Evolutionary conservation across 2,329 filamentous ascomycete genomes (phyloP).

Genomic region (Sporothrix variecibatus): DNA sequence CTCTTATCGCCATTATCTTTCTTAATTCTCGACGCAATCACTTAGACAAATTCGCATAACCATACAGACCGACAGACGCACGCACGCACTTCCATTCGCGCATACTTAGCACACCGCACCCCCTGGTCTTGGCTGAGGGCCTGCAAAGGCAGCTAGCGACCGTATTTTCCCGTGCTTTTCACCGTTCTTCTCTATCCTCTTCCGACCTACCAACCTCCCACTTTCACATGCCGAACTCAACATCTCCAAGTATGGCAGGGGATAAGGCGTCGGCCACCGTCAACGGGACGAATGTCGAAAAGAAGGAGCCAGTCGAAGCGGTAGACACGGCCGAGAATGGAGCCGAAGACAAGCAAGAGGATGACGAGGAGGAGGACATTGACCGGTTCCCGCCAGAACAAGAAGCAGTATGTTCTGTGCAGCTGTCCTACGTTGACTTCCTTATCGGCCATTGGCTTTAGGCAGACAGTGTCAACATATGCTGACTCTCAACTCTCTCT

Average conservation of each 20-base stretch:
- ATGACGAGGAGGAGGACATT: constrained; percentile 34
- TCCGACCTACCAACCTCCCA: neutral
- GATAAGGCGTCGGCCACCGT: neutral
- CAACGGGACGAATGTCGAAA: neutral
- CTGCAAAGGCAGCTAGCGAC: neutral
- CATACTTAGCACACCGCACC: neutral
- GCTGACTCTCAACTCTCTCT: neutral
- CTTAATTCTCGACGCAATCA: neutral
- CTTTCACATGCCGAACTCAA: neutral
- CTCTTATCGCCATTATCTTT: constrained; percentile 14
- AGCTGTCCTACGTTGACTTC: neutral
- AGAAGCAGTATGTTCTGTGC: constrained; percentile 42
- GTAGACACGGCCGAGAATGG: neutral
- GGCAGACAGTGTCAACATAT: neutral
- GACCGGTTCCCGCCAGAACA: constrained; percentile 54
- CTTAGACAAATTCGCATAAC: neutral
- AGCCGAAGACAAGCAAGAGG: constrained; percentile 32
- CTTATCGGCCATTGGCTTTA: neutral
- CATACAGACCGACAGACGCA: neutral
- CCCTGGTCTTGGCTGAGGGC: neutral
- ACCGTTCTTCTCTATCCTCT: neutral
- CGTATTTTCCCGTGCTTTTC: constrained; percentile 6
- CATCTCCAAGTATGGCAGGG: neutral
- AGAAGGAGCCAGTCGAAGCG: neutral
- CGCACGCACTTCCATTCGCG: neutral